Evolutionary conservation across 257 asterid species (phyloP).

Genomic region (Solanum appendiculatum): DNA sequence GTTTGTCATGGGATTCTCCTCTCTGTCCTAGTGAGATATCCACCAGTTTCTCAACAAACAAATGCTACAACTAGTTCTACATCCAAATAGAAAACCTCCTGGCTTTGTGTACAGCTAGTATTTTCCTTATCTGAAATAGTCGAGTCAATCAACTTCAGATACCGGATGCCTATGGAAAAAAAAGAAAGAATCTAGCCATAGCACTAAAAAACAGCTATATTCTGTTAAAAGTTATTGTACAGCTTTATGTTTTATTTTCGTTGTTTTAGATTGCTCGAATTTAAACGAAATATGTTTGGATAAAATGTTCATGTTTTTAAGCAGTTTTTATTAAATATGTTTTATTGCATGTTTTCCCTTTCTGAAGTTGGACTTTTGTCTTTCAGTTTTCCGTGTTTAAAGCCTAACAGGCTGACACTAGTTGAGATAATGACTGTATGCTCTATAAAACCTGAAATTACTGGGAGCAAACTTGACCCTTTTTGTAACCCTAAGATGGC

Average conservation of each 20-base stretch:
- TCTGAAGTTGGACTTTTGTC: not conserved
- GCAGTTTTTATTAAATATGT: no score
- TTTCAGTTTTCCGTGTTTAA: not conserved
- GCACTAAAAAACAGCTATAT: not conserved
- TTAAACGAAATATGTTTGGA: not conserved
- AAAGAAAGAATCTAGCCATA: not conserved
- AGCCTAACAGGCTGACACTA: not conserved
- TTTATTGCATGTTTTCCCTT: not conserved
- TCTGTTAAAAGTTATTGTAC: conserved; percentile 10
- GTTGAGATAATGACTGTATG: not conserved
- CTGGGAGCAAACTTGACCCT: not conserved
- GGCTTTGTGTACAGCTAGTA: not conserved
- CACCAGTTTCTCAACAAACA: conserved; percentile 42
- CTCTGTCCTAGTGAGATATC: conserved; percentile 67
- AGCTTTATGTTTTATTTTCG: conserved; percentile 2
- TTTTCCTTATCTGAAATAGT: not conserved
- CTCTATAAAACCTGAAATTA: not conserved
- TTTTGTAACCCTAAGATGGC: not conserved
- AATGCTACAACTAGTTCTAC: conserved; percentile 28
- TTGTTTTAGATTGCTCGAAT: not conserved
- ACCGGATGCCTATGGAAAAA: not conserved
- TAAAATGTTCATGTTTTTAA: not conserved
- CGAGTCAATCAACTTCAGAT: not conserved
- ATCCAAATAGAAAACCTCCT: not conserved
- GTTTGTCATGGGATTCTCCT: conserved; percentile 65